Evolutionary conservation across 495 filamentous ascomycete genomes (phyloP).

Genomic region (Aspergillus ostianus): DNA sequence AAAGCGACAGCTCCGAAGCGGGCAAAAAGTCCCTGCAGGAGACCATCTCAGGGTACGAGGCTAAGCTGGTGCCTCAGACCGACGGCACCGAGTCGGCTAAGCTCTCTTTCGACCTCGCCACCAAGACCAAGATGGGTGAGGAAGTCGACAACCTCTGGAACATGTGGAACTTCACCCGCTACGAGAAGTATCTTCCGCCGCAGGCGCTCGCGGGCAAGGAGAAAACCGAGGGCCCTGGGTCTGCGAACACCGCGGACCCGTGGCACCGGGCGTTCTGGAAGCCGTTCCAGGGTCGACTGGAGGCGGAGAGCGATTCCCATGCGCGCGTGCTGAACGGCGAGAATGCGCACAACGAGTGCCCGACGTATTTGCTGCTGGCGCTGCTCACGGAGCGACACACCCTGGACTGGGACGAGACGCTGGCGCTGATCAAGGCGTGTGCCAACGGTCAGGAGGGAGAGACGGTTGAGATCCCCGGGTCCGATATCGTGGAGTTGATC

Average conservation of each 20-base stretch:
- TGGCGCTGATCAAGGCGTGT: constrained; percentile 6
- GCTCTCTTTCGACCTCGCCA: constrained; percentile 15
- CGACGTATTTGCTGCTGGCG: constrained; percentile 7
- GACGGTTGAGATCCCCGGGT: neutral
- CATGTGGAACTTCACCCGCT: constrained; percentile 13
- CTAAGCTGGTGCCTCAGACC: constrained; percentile 2
- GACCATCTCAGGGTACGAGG: neutral
- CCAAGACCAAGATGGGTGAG: constrained; percentile 16
- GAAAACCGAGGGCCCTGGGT: neutral
- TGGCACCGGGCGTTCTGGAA: constrained; percentile 15
- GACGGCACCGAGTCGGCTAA: neutral
- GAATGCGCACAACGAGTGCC: constrained; percentile 12
- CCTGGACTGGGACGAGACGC: constrained; percentile 16
- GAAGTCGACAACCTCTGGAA: constrained; percentile 13
- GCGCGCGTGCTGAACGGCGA: constrained; percentile 3
- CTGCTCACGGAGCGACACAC: constrained; percentile 14
- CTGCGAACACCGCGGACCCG: neutral
- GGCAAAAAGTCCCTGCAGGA: neutral
- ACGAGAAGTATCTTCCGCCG: constrained; percentile 10
- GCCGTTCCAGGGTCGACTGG: constrained; percentile 11
- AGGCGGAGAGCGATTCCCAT: constrained; percentile 9
- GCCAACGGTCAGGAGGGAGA: constrained; percentile 1
- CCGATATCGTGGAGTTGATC: constrained; percentile 8
- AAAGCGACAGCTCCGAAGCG: neutral
- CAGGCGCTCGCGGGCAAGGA: neutral